phyloP scores from a whole-genome alignment of 2,329 filamentous ascomycete genomes.

The Nemania diffusa region DNA sequence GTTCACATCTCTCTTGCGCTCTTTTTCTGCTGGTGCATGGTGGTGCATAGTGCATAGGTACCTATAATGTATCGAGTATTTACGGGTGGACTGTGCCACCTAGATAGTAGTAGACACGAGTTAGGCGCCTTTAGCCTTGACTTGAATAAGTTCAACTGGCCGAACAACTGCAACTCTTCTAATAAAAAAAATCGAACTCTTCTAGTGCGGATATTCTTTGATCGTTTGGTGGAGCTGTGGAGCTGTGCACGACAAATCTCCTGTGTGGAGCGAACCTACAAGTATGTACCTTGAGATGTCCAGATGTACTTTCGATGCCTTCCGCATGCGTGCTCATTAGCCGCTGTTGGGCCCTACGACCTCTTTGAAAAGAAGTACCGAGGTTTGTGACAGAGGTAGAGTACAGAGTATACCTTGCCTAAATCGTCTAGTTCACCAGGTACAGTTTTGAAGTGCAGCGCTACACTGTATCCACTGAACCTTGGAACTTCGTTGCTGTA shows the following conservation, averaged over 20 bases:
- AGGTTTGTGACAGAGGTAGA: background rate
- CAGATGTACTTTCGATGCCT: constrained; percentile 1
- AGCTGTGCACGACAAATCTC: background rate
- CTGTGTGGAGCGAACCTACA: background rate
- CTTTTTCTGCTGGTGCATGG: background rate
- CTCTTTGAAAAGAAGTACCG: constrained; percentile 9
- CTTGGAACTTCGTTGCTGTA: constrained; percentile 11
- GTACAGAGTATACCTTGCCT: background rate
- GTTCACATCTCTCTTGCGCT: background rate
- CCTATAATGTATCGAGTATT: background rate
- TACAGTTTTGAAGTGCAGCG: background rate
- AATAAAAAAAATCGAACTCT: background rate
- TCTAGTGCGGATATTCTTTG: background rate
- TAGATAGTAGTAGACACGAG: background rate
- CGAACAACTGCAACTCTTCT: background rate
- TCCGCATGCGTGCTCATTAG: constrained; percentile 2
- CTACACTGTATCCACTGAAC: background rate
- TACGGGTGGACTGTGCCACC: background rate
- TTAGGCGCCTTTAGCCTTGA: background rate
- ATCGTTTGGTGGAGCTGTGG: background rate
- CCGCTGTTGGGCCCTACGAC: background rate
- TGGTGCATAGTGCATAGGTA: background rate
- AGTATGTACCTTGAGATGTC: background rate
- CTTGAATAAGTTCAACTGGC: background rate
- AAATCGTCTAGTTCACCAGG: background rate